Base-by-base conservation (phyloP, 108 stramenopile species). In the Seminavis robusta region DNA sequence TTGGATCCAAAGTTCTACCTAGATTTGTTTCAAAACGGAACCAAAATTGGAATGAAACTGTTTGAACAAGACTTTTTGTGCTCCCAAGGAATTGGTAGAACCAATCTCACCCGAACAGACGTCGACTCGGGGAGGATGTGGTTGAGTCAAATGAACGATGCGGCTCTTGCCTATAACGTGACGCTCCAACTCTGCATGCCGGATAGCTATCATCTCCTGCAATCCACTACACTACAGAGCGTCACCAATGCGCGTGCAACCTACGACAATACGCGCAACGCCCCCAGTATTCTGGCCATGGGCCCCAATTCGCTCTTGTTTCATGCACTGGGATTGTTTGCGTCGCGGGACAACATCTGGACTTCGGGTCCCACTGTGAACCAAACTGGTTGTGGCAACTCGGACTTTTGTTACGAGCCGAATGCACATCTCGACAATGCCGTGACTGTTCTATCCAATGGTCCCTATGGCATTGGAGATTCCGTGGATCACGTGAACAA, bases 1-100 rank as follows among this genome's bases (percentile, higher is more conserved):
- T 24, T 61, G 3, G 59, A 61, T 16, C 47, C 47, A 8, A 33
- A 61, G 8, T 61, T 61, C 20, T 61, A 61, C 48, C 20, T 33
- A 19, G 59, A 61, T 29, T 29, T 61, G 3, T 61, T 61, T 23
- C 32, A 10, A 13, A 61, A 61, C 23, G 59, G 59, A 9, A 61
- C 59, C 29, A 31, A 15, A 15, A 49, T 49, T 16, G 47, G 59
- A 11, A 49, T 47, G 47, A 45, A 27, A 3, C 29, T 50, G 48
- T 61, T 61, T 37, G 59, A 61, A 29, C 59, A 61, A 37, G 59
- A 61, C 17, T 61, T 61, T 37, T 23, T 61, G 9, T 61, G 59
- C 29, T 40, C 24, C 46, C 36, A 40, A 26, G 56, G 56, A 9
- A 47, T 50, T 34, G 47, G 47, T 27, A 19, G 38, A 7, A 46